Evolutionary conservation across 805 yeast genomes (phyloP).

Genomic region (Barnettozyma botsteinii): DNA sequence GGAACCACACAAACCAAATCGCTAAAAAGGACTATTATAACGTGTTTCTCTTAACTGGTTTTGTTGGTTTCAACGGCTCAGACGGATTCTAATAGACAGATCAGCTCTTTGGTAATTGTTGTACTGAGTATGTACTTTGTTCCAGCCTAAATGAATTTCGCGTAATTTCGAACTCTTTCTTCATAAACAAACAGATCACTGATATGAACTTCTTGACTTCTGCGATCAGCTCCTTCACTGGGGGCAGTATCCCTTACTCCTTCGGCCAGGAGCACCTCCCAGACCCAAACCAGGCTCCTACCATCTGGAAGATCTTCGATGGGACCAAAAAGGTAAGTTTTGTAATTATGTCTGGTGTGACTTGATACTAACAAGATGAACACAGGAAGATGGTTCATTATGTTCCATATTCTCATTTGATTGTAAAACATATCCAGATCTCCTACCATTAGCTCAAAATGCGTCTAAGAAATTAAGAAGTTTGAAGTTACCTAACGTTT

Average conservation of each 20-base stretch:
- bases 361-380: constrained; percentile 1
- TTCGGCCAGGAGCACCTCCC: constrained; percentile 38
- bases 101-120: no score
- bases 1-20: constrained; percentile 76
- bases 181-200: background rate
- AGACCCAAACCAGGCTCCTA: constrained; percentile 28
- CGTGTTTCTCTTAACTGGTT: constrained; percentile 61
- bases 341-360: no score
- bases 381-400: constrained; percentile 41
- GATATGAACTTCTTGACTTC: constrained; percentile 65
- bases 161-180: background rate
- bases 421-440: constrained; percentile 33
- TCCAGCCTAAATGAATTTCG: background rate
- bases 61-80: constrained; percentile 68
- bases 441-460: constrained; percentile 37
- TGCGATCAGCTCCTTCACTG: constrained; percentile 53
- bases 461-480: constrained; percentile 44
- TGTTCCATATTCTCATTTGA: constrained; percentile 67
- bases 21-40: constrained; percentile 58
- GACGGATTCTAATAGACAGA: no score
- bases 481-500: constrained; percentile 64
- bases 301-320: constrained; percentile 59
- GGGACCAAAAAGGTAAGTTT: constrained; percentile 41
- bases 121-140: no score
- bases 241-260: constrained; percentile 52